Evolutionary conservation across 768 basidiomycete species (phyloP), one percentile per base, ranked within the genome.

Genomic region (Agaricus blazei): DNA sequence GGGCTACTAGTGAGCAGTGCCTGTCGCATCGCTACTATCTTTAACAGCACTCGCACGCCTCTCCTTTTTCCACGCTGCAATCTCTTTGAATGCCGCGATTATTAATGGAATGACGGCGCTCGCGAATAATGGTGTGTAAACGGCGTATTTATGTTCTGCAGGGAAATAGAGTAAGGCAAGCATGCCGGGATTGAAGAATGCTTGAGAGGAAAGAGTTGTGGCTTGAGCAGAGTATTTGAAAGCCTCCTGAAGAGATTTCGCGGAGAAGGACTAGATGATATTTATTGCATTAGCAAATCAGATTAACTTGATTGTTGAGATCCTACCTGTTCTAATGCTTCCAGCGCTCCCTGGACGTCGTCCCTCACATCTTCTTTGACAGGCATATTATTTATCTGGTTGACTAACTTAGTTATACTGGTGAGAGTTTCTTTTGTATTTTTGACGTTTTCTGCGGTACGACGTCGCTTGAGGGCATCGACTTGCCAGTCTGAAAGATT

Each of bases 141-240:
- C 93, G 2, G 95, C 95, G 67, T 93, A 95, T 66, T 90, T 98
- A 74, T 98, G 97, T 66, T 98, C 97, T 19, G 93, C 87, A 23
- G 97, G 97, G 71, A 98, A 98, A 70, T 99, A 99, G 23, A 99
- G 77, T 65, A 98, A 71, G 12, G 93, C 94, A 62, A 98, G 72
- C 94, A 98, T 97, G 19, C 89, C 90, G 0, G 96, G 97, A 68
- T 93, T 91, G 73, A 97, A 98, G 76, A 97, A 98, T 3, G 97
- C 96, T 41, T 85, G 80, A 1, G 88, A 90, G 9, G 93, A 81
- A 36, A 85, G 74, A 0, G 75, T 77, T 45, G 84, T 68, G 0
- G 92, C 90, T 54, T 74, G 67, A 12, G 80, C 76, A 1, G 90
- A 91, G 64, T 82, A 75, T 27, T 68, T 68, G 43, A 92, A 77